Evolutionary conservation across 2,329 filamentous ascomycete species (phyloP).

Genomic region (Beauveria varroae): DNA sequence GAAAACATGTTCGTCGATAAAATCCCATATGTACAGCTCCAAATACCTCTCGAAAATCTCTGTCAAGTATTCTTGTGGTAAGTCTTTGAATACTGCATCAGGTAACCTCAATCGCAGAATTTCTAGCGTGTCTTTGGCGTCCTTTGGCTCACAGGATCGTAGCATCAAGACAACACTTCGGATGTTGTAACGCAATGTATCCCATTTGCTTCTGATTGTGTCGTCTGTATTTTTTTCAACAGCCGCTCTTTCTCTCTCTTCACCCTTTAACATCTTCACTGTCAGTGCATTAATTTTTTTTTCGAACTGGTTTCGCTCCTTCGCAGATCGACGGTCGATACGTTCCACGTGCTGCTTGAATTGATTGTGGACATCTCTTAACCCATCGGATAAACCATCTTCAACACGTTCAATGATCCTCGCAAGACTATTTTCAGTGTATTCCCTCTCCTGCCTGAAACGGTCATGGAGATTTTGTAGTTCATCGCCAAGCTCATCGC

Average conservation of each 20-base stretch:
- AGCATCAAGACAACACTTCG: background rate
- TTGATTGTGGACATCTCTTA: no score
- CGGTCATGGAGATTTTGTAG: no score
- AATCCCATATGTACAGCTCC: background rate
- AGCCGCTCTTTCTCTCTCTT: background rate
- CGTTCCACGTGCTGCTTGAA: no score
- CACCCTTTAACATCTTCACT: background rate
- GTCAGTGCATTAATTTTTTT: background rate
- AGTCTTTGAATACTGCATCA: rapidly evolving
- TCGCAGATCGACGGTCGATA: no score
- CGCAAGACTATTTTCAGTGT: no score
- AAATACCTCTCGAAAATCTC: background rate
- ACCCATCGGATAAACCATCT: no score
- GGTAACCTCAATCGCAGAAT: background rate
- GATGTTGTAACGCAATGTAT: background rate
- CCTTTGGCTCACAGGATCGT: background rate
- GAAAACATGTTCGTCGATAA: background rate
- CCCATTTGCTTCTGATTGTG: background rate
- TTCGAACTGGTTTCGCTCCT: background rate
- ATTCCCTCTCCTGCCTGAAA: no score
- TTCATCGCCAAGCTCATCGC: no score
- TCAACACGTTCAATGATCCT: no score
- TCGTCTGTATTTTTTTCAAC: background rate
- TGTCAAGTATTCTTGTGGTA: rapidly evolving
- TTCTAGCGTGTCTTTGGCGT: no score